Evolutionary conservation across 495 filamentous ascomycete species (phyloP), one percentile per base, ranked within the genome.

Genomic region (Xanthoparmelia taractica): DNA sequence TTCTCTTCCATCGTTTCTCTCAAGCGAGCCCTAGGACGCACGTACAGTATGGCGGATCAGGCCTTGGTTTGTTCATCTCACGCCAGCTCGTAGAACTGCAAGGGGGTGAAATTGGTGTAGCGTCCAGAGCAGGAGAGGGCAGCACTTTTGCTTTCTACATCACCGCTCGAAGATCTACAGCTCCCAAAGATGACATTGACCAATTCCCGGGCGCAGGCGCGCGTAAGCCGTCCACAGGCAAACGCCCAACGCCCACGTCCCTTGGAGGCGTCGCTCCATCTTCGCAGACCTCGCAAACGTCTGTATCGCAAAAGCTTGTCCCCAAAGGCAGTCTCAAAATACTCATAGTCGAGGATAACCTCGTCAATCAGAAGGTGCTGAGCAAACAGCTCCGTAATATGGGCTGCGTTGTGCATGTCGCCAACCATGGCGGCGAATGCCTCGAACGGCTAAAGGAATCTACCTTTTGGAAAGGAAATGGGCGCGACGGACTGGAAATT

Each of bases 111-210:
- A 92, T 95, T 61, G 90, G 89, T 2, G 89, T 94, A 1, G 79
- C 82, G 23, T 90, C 88, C 4, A 79, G 84, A 66, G 77, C 85
- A 59, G 88, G 86, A 11, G 72, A 84, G 47, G 91, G 91, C 23
- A 91, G 87, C 70, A 92, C 88, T 0, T 96, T 96, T 74, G 87
- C 87, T 18, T 96, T 96, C 72, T 93, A 91, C 70, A 83, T 92
- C 67, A 82, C 82, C 63, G 81, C 86, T 3, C 73, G 82, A 38
- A 72, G 78, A 40, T 79, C 78, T 8, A 70, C 68, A 17, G 60
- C 76, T 7, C 72, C 71, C 40, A 67, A 70, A n/a, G 72, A 74
- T 23, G 71, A 74, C 6, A 54, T 68, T 0, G 48, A 57, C 38
- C 61, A 43, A 27, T 63, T 65, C 15, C 55, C 63, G n/a, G 60